Evolutionary conservation across 2,329 filamentous ascomycete species (phyloP).

Genomic region (Emergomyces pasteurianus): DNA sequence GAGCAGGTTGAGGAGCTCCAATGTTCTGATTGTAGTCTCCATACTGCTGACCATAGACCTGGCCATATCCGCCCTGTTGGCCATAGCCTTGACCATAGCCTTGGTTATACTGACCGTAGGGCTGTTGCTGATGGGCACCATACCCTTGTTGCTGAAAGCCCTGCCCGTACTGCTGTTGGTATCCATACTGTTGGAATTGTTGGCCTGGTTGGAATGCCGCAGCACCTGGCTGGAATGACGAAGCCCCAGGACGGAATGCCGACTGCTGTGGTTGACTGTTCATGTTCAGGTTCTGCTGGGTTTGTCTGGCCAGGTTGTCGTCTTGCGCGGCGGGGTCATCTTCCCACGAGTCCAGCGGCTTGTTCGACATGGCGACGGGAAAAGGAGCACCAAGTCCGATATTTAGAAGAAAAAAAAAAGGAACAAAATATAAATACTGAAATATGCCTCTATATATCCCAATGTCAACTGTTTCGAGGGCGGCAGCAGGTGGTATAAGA

Average conservation of each 20-base stretch:
- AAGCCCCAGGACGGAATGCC: constrained; percentile 54
- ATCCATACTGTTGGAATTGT: constrained; percentile 49
- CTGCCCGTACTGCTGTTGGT: constrained; percentile 34
- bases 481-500: not conserved
- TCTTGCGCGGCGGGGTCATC: constrained; percentile 71
- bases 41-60: constrained; percentile 33
- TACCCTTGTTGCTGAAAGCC: constrained; percentile 40
- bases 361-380: constrained; percentile 56
- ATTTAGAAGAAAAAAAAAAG: not conserved
- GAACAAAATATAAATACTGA: not conserved
- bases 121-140: constrained; percentile 38
- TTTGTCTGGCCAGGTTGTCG: constrained; percentile 62
- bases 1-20: constrained; percentile 25
- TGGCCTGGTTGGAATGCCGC: constrained; percentile 62
- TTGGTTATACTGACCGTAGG: constrained; percentile 37
- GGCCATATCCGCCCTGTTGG: constrained; percentile 38
- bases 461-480: not conserved
- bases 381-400: constrained; percentile 9
- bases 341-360: constrained; percentile 76
- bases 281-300: constrained; percentile 63
- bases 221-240: constrained; percentile 62
- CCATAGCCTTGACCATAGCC: constrained; percentile 29
- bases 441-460: not conserved
- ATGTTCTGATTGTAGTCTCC: constrained; percentile 31
- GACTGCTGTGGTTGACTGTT: constrained; percentile 45